phyloP scores from a whole-genome alignment of 148 eudicot species.

The Mesembryanthemum crystallinum region DNA sequence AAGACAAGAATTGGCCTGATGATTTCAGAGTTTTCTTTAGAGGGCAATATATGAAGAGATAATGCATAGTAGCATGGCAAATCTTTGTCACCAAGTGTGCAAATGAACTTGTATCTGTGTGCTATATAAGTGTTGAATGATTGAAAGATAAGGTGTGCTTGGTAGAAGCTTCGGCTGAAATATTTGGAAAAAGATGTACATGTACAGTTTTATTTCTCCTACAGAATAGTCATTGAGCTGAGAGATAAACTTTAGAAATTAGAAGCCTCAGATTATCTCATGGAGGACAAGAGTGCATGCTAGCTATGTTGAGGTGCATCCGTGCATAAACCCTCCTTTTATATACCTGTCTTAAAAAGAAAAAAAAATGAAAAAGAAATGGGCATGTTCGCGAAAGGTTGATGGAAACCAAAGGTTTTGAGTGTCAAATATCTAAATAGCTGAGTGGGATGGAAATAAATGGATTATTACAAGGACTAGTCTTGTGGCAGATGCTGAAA shows the following conservation, averaged over 20 bases:
- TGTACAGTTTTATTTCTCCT: background rate
- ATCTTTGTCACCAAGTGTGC: background rate
- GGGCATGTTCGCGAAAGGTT: too few relatives aligned
- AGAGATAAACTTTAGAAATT: background rate
- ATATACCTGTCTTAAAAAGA: background rate
- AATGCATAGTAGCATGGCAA: background rate
- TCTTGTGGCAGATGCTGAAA: too few relatives aligned
- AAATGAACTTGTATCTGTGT: background rate
- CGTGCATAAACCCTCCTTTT: background rate
- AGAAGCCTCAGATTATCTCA: background rate
- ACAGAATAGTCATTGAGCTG: background rate
- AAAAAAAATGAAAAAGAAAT: too few relatives aligned
- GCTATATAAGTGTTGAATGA: background rate
- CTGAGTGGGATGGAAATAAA: too few relatives aligned
- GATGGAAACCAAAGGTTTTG: background rate
- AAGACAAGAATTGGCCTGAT: conserved; percentile 2
- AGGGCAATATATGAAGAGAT: background rate
- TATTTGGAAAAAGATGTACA: background rate
- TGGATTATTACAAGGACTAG: too few relatives aligned
- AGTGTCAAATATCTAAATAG: background rate
- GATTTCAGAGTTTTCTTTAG: background rate
- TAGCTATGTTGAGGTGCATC: background rate
- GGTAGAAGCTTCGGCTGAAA: background rate
- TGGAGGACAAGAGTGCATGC: background rate
- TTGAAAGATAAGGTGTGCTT: background rate